Evolutionary conservation across 805 yeast species (phyloP).

Genomic region (Yarrowia phangngaensis): DNA sequence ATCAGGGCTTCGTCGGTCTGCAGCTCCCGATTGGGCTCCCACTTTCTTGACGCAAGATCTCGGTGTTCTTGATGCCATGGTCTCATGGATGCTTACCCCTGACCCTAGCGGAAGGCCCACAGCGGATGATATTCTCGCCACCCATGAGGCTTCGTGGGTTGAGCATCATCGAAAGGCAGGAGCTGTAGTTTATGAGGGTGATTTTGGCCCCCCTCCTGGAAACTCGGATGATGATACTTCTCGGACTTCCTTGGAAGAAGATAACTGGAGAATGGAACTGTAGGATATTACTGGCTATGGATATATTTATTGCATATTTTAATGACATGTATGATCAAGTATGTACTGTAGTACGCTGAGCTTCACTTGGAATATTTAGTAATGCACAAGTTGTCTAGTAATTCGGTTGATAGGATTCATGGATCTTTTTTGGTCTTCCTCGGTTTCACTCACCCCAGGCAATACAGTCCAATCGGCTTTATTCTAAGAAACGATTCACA

Average conservation of each 20-base stretch:
- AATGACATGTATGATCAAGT: not conserved
- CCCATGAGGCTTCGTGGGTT: slow-evolving; percentile 71
- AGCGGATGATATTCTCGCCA: slow-evolving; percentile 62
- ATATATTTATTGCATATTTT: slow-evolving; percentile 25
- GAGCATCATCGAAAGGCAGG: slow-evolving; percentile 83
- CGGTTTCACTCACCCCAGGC: no score
- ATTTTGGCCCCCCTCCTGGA: slow-evolving; percentile 77
- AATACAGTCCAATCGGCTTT: no score
- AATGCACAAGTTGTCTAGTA: no score
- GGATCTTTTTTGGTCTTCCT: no score
- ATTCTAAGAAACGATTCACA: no score
- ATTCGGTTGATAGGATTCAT: no score
- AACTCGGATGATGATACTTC: slow-evolving; percentile 35
- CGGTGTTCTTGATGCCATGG: slow-evolving; percentile 70
- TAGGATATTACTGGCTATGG: not conserved
- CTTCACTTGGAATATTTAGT: no score
- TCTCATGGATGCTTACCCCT: slow-evolving; percentile 86
- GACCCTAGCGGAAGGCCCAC: slow-evolving; percentile 77
- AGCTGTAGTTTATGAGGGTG: slow-evolving; percentile 93
- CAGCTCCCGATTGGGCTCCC: slow-evolving; percentile 77
- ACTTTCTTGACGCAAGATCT: slow-evolving; percentile 70
- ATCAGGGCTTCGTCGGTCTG: slow-evolving; percentile 10
- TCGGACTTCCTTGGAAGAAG: slow-evolving; percentile 2
- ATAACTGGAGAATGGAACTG: slow-evolving; percentile 24
- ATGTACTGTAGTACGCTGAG: no score